phyloP scores from a whole-genome alignment of 495 filamentous ascomycete genomes.

The Penicillium turbatum region DNA sequence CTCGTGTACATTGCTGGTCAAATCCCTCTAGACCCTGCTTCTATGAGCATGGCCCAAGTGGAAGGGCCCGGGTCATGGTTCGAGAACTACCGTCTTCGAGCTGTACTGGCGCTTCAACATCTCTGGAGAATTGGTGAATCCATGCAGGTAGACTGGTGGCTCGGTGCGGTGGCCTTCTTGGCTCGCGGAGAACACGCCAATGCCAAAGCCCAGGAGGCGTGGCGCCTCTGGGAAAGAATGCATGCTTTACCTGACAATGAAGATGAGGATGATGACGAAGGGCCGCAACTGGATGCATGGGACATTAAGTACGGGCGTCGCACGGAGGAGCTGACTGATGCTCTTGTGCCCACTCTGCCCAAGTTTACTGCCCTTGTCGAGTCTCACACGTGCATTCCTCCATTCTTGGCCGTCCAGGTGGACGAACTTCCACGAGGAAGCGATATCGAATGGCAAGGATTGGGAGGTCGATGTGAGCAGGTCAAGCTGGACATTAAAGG shows the following conservation, averaged over 20 bases:
- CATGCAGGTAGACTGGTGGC: slow-evolving; percentile 69
- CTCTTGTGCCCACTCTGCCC: slow-evolving; percentile 22
- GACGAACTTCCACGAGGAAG: slow-evolving; percentile 63
- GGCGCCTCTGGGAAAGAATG: slow-evolving; percentile 49
- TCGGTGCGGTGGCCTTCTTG: slow-evolving; percentile 69
- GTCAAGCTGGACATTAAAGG: slow-evolving; percentile 18
- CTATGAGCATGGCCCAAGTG: slow-evolving; percentile 55
- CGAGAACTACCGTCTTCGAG: slow-evolving; percentile 40
- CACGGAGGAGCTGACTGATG: slow-evolving; percentile 20
- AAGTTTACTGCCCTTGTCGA: slow-evolving; percentile 29
- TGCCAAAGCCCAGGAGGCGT: slow-evolving; percentile 40
- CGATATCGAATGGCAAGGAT: slow-evolving; percentile 69
- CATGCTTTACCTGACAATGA: slow-evolving; percentile 31
- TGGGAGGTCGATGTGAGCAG: slow-evolving; percentile 36
- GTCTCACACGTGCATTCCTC: slow-evolving; percentile 40
- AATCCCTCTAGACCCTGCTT: slow-evolving; percentile 79
- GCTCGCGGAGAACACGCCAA: slow-evolving; percentile 27
- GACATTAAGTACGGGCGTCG: slow-evolving; percentile 56
- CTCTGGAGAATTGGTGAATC: slow-evolving; percentile 76
- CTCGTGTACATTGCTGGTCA: slow-evolving; percentile 76
- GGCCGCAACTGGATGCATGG: slow-evolving; percentile 63
- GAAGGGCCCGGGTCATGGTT: slow-evolving; percentile 19
- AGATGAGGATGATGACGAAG: slow-evolving; percentile 40
- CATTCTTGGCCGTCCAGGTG: slow-evolving; percentile 69
- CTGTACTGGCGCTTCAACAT: slow-evolving; percentile 76